Evolutionary conservation across 2,329 filamentous ascomycete genomes (phyloP), one percentile per base, ranked within the genome.

Genomic region (Ophiostoma novo-ulmi): DNA sequence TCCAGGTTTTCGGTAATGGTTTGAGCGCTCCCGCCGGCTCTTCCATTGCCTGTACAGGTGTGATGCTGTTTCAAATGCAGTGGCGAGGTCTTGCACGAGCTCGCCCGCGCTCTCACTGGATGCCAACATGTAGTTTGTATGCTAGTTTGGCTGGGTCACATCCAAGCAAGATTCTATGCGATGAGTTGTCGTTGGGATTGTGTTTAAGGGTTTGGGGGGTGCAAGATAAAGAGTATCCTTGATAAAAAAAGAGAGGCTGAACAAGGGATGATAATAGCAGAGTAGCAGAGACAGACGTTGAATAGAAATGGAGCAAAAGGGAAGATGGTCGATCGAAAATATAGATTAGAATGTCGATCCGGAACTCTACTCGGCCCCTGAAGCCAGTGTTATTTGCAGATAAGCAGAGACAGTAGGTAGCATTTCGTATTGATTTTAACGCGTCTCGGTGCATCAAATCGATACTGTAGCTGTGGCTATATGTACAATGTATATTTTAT

Each of bases 1-100:
- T 36, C 55, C 70, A 35, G 70, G 72, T 2, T 72, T 73, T 22
- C 72, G 74, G 70, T 81, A 81, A 71, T 79, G 77, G 71, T 81
- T 80, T 39, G 75, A 69, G 58, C 72, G 72, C 70, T 78, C 76
- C 41, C 78, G 76, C 26, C 75, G 76, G 70, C 75, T 75, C 70
- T 78, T 78, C 80, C 80, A 82, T 22, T 72, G 75, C 1, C 75
- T 73, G 75, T 81, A 81, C 71, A 76, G 77, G 39, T 77, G 75
- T 3, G 79, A 73, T 13, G 75, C 78, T 22, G 72, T 73, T 31
- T 76, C 75, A 70, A 80, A 80, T 10, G 77, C 76, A 22, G 76
- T 74, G 17, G 75, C 70, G 8, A 80, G 74, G 64, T 77, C 78
- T 61, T 75, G 74, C 44, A 80, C 76, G 35, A 78, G 74, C 64